These are phyloP conservation scores for Alnus rubra DNA, from an alignment of 306 rosid species.

Conservation along the genomic window DNA sequence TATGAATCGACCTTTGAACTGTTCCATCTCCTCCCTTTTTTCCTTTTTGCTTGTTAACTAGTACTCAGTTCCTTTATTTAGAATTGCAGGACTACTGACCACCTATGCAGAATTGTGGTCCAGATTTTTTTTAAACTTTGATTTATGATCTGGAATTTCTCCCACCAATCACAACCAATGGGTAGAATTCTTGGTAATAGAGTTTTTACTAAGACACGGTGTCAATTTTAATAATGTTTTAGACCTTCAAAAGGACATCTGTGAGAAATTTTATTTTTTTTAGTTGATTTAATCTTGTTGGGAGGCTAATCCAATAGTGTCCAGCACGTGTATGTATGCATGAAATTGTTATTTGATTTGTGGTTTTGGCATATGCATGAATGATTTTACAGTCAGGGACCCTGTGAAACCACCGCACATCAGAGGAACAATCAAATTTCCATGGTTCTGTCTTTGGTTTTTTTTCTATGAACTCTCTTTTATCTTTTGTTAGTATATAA, in stretches of 20 bases:
- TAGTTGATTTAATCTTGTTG: background rate
- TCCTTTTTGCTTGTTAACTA: background rate
- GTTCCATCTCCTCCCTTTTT: background rate
- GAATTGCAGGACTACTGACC: background rate
- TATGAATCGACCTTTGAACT: background rate
- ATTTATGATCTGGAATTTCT: background rate
- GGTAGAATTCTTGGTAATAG: background rate
- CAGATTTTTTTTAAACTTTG: background rate
- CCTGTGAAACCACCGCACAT: slow-evolving; percentile 30
- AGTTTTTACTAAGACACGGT: background rate
- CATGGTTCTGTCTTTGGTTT: slow-evolving; percentile 35
- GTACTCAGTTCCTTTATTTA: background rate
- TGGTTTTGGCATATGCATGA: slow-evolving; percentile 26
- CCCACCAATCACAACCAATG: background rate
- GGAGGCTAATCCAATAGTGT: background rate
- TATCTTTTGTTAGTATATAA: background rate
- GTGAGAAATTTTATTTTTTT: background rate
- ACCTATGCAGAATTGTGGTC: too few species aligned
- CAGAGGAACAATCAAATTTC: slow-evolving; percentile 45
- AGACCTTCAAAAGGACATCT: too few species aligned
- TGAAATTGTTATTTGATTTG: slow-evolving; percentile 24
- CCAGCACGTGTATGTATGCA: background rate
- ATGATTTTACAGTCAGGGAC: slow-evolving; percentile 48
- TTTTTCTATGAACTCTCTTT: slow-evolving; percentile 20
- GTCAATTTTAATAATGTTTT: background rate